phyloP scores from a whole-genome alignment of 164 flowering plant genomes.

The Nelumbo lutea region DNA sequence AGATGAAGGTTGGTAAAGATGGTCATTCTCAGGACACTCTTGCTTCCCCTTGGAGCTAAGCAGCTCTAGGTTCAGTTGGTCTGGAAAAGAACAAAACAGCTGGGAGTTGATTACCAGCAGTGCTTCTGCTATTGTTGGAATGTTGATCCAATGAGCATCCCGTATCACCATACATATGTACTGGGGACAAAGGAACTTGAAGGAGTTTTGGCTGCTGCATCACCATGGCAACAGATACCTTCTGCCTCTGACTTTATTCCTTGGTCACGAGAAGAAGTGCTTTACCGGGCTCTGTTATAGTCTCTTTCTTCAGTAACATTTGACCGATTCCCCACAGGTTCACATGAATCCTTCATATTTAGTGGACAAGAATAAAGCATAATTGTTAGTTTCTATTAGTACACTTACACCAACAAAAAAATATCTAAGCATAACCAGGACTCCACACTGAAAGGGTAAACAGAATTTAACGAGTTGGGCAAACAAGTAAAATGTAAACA shows the following conservation, averaged over 20 bases:
- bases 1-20: conserved; percentile 9
- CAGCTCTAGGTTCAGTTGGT: background rate
- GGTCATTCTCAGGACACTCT: conserved; percentile 14
- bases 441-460: too few relatives aligned
- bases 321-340: conserved; percentile 60
- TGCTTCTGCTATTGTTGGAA: conserved; percentile 9
- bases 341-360: conserved; percentile 58
- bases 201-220: conserved; percentile 11
- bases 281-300: conserved; percentile 26
- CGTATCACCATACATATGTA: conserved; percentile 6
- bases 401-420: too few relatives aligned
- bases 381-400: background rate
- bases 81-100: conserved; percentile 14
- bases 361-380: conserved; percentile 3
- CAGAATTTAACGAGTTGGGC: too few relatives aligned
- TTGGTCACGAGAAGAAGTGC: conserved; percentile 13
- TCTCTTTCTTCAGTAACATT: conserved; percentile 74
- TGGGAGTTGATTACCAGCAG: conserved; percentile 17
- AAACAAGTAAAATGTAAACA: too few relatives aligned
- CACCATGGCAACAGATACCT: conserved; percentile 10
- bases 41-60: conserved; percentile 18
- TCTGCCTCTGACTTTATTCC: conserved; percentile 20
- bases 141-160: conserved; percentile 17
- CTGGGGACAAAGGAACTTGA: conserved; percentile 15
- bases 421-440: too few relatives aligned